phyloP scores from a whole-genome alignment of 257 asterid species.

The Solanum bulbocastanum region DNA sequence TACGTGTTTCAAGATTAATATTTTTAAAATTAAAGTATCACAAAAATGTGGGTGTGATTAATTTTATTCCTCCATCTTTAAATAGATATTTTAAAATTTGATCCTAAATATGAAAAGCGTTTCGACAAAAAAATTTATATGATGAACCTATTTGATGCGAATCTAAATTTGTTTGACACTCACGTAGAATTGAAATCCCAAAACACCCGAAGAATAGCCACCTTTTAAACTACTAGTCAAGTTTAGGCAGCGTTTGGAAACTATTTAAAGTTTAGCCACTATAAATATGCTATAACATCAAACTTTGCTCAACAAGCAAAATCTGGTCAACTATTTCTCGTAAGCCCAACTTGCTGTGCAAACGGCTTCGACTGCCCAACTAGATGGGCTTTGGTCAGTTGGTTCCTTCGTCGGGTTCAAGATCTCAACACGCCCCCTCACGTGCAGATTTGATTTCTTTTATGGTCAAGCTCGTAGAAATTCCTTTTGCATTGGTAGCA shows the following conservation, averaged over 20 bases:
- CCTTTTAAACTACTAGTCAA: background rate
- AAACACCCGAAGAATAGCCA: too few relatives aligned
- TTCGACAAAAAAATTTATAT: rapidly evolving
- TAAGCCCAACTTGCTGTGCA: background rate
- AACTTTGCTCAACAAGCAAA: background rate
- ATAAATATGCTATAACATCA: background rate
- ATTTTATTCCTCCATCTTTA: too few relatives aligned
- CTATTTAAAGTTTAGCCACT: background rate
- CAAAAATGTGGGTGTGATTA: background rate
- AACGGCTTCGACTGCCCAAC: background rate
- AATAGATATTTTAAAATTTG: too few relatives aligned
- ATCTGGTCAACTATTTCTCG: background rate
- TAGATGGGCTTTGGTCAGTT: background rate
- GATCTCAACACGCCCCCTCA: background rate
- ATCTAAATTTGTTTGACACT: too few relatives aligned
- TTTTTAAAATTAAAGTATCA: background rate
- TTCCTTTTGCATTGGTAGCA: too few relatives aligned
- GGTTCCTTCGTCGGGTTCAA: background rate
- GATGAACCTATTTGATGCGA: too few relatives aligned
- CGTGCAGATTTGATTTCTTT: too few relatives aligned
- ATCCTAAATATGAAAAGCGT: rapidly evolving
- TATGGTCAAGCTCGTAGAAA: too few relatives aligned
- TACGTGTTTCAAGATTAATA: background rate
- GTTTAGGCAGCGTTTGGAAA: background rate
- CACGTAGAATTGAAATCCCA: rapidly evolving